Evolutionary conservation across 2,329 filamentous ascomycete genomes (phyloP), one percentile per base, ranked within the genome.

Genomic region (Juglanconis oblonga): DNA sequence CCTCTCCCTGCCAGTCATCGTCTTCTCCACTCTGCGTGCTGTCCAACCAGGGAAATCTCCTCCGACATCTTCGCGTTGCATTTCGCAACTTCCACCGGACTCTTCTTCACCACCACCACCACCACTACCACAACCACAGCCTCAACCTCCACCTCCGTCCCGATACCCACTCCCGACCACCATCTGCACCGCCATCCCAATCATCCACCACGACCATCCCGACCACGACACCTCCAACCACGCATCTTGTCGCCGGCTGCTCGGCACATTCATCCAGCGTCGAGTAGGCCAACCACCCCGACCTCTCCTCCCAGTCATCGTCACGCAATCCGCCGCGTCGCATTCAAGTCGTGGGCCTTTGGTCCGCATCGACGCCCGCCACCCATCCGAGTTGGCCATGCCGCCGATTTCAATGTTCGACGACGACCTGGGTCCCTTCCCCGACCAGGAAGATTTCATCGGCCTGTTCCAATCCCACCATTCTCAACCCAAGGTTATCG

Each of bases 1-100:
- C 13, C 24, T 24, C 7, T 36, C 50, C 36, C 17, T 24, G 24
- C 24, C 47, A 53, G 51, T 29, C 29, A 44, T 44, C 33, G 38
- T 14, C 14, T 10, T 8, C 40, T 35, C 52, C 52, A 42, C 52
- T 14, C 40, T 29, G 32, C 42, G 14, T 53, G 47, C 42, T 50
- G 48, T 59, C 57, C 60, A 59, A 54, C 60, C 57, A 58, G 55
- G 48, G 60, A 62, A 62, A 62, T 62, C 60, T 62, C 60, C 52
- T 59, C 52, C 49, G 57, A 24, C 53, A 38, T 55, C 50, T 58
- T 51, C 57, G 52, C 60, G 52, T 58, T 53, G 38, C 48, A 52
- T 47, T 56, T 53, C 56, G 59, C 56, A 38, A 44, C 56, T 62
- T 54, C 24, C 8, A 38, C 35, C 11, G 53, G 57, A 57, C 52